phyloP scores from a whole-genome alignment of 495 filamentous ascomycete species.

The Terfezia claveryi region DNA sequence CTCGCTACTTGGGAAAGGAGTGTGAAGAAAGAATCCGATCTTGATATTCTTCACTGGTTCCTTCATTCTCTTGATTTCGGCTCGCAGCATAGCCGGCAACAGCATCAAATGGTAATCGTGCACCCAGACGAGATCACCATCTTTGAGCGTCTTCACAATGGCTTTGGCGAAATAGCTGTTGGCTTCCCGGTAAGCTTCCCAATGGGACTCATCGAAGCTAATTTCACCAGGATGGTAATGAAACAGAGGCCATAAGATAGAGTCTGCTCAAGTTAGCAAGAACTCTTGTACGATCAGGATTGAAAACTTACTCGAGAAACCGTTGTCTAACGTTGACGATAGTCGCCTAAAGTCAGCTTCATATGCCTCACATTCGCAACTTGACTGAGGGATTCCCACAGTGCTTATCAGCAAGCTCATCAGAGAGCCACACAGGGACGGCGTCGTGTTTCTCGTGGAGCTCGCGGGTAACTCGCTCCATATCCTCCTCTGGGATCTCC shows the following conservation, averaged over 20 bases:
- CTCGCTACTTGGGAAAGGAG: slow-evolving; percentile 80
- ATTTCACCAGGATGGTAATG: slow-evolving; percentile 93
- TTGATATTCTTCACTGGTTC: slow-evolving; percentile 54
- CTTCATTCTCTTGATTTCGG: slow-evolving; percentile 35
- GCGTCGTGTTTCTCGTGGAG: slow-evolving; percentile 52
- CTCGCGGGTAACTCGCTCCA: slow-evolving; percentile 39
- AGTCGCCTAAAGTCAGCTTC: too few relatives aligned
- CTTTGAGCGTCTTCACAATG: slow-evolving; percentile 46
- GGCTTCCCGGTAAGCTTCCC: slow-evolving; percentile 68
- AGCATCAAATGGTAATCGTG: slow-evolving; percentile 96
- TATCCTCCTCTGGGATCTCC: slow-evolving; percentile 54
- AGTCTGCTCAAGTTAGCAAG: slow-evolving; percentile 33
- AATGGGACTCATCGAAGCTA: slow-evolving; percentile 65
- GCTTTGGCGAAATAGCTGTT: slow-evolving; percentile 69
- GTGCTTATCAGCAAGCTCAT: slow-evolving; percentile 57
- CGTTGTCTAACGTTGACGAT: slow-evolving; percentile 32
- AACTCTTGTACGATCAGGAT: not conserved
- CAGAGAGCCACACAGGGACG: slow-evolving; percentile 55
- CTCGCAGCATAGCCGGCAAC: slow-evolving; percentile 61
- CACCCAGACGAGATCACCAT: slow-evolving; percentile 77
- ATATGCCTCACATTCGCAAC: too few relatives aligned
- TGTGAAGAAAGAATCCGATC: slow-evolving; percentile 89
- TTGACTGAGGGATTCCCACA: slow-evolving; percentile 18
- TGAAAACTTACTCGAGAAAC: slow-evolving; percentile 50
- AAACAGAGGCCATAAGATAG: slow-evolving; percentile 85